Base-by-base conservation (phyloP, 495 filamentous ascomycete genomes). In the Neurospora sublineolata region DNA sequence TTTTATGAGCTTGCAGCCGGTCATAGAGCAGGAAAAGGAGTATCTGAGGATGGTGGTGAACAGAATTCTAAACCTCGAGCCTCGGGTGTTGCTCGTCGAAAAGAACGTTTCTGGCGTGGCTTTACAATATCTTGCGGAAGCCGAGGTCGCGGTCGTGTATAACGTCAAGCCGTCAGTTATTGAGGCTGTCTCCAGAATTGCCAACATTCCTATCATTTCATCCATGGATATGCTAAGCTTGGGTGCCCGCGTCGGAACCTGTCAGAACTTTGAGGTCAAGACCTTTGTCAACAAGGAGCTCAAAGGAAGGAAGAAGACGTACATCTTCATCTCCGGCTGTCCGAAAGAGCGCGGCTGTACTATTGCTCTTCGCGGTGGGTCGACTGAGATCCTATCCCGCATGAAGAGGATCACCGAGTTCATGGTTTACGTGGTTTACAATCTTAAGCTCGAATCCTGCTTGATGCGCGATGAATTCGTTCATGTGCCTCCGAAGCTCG, bases 401-500 rank as follows among this genome's bases (percentile, higher is more conserved):
- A 89, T 99, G 79, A 99, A 99, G 78, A 88, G 88, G 60, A 96
- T 99, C 76, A 96, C 95, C 3, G 96, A 99, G 79, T 97, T 99
- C 76, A 97, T 99, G 94, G 89, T 94, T 70, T 99, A 97, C 77
- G 96, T 99, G 33, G 93, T 97, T 18, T 97, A 99, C 80, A 99
- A 97, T 75, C 85, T 98, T 27, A 97, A 95, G 78, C 87, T 99
- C 9, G 96, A 99, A 80, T 97, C 96, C 2, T 97, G 90, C 76
- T 80, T 99, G 67, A 95, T 99, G 92, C 88, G 94, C 68, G 96
- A 99, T 81, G 94, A 97, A 75, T 97, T 93, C 78, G 92, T 96
- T 33, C 86, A 94, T 71, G 90, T 97, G 67, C 94, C 96, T 14
- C 87, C 90, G 3, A 84, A 88, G 6, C 81, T 88, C 23, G 77